phyloP scores from a whole-genome alignment of 176 grass and related monocot species.

The Pharus latifolius region DNA sequence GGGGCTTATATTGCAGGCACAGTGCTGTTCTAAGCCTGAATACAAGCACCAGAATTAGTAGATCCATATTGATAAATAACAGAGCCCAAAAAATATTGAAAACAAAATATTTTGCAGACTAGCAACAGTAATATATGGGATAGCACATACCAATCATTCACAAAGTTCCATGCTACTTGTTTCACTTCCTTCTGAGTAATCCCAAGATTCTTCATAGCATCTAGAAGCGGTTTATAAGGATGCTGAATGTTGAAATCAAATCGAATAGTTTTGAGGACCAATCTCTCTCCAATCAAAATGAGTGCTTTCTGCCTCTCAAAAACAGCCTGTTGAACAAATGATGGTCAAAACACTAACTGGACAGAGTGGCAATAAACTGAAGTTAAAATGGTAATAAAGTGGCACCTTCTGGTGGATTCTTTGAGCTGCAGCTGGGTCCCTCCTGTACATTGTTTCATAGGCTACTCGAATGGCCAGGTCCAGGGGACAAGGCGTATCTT shows the following conservation, averaged over 20 bases:
- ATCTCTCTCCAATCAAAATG: conserved; percentile 49
- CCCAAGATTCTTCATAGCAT: conserved; percentile 59
- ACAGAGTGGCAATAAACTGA: not conserved
- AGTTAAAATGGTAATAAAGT: not conserved
- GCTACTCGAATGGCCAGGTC: conserved; percentile 48
- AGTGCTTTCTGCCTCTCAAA: conserved; percentile 60
- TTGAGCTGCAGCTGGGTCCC: conserved; percentile 22
- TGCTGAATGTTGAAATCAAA: conserved; percentile 76
- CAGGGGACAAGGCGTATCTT: conserved; percentile 45
- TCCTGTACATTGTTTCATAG: conserved; percentile 46
- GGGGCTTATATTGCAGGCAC: conserved; percentile 66
- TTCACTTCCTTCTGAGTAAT: conserved; percentile 51
- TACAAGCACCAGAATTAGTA: conserved; percentile 25
- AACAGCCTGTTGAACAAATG: conserved; percentile 38
- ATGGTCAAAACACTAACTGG: conserved; percentile 4
- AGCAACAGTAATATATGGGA: not conserved
- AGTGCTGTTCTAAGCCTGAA: conserved; percentile 61
- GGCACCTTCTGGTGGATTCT: conserved; percentile 38
- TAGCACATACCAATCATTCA: conserved; percentile 61
- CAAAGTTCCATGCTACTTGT: conserved; percentile 82
- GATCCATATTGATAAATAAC: not conserved
- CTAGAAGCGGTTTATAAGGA: conserved; percentile 62
- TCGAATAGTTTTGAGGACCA: conserved; percentile 62
- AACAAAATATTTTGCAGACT: not conserved
- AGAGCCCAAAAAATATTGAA: not conserved